A percentile compares a stretch with the other conserved stretches of the same genome.
Conservation (phyloP, 176 grass and related monocot species). For the Themeda triandra region DNA sequence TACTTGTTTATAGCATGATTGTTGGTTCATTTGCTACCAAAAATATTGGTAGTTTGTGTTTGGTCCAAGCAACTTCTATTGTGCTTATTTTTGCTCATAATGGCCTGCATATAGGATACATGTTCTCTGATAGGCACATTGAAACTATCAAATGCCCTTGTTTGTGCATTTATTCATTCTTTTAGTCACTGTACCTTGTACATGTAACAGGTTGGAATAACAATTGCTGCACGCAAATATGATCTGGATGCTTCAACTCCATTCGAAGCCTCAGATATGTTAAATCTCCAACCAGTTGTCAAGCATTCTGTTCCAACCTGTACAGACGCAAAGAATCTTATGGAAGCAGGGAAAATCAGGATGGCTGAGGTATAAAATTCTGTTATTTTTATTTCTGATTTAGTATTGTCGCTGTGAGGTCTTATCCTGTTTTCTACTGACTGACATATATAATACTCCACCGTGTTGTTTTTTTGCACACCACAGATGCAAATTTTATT, state of each 20-base stretch:
- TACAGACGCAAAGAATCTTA: constrained; percentile 78
- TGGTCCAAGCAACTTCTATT: background rate
- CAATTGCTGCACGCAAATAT: constrained; percentile 76
- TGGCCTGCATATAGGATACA: background rate
- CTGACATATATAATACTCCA: background rate
- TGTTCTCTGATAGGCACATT: background rate
- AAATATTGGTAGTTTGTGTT: background rate
- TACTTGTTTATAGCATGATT: background rate
- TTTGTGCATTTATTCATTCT: background rate
- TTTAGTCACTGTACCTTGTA: background rate
- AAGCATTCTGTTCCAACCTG: constrained; percentile 94
- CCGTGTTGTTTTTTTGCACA: background rate
- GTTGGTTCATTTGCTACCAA: background rate
- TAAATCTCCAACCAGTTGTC: constrained; percentile 88
- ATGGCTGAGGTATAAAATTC: constrained; percentile 73
- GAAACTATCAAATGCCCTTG: background rate
- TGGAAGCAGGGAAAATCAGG: constrained; percentile 89
- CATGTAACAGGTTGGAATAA: constrained; percentile 72
- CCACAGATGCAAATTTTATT: background rate
- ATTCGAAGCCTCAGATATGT: constrained; percentile 81
- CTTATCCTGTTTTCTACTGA: background rate
- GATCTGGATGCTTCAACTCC: constrained; percentile 61
- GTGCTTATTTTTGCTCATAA: background rate
- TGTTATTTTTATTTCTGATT: background rate
- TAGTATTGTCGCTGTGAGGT: background rate